phyloP scores from a whole-genome alignment of 2,329 filamentous ascomycete genomes.

The Furcasterigmium furcatum region DNA sequence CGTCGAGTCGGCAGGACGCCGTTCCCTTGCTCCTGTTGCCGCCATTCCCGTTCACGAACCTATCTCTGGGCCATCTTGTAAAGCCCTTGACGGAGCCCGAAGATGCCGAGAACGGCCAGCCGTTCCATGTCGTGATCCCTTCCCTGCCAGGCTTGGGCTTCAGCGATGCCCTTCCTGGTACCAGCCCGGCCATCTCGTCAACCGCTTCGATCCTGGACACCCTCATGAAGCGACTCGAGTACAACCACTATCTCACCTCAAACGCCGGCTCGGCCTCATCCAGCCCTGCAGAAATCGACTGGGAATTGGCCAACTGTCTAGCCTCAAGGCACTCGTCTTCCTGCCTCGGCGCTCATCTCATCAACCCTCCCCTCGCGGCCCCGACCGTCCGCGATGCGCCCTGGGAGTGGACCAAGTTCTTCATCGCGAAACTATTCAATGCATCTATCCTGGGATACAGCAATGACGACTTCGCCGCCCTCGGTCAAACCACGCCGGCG shows the following conservation, averaged over 20 bases:
- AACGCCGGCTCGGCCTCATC: constrained; percentile 46
- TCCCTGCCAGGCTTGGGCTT: constrained; percentile 66
- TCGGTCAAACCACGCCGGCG: constrained; percentile 18
- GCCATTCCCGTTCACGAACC: constrained; percentile 62
- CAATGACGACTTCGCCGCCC: constrained; percentile 44
- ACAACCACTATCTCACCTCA: constrained; percentile 54
- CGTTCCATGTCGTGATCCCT: constrained; percentile 66
- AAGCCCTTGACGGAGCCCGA: constrained; percentile 51
- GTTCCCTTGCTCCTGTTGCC: constrained; percentile 64
- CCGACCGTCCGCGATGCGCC: constrained; percentile 43
- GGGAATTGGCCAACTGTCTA: constrained; percentile 43
- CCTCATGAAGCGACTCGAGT: constrained; percentile 59
- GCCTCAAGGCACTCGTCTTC: constrained; percentile 42
- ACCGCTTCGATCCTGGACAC: constrained; percentile 54
- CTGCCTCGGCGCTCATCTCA: constrained; percentile 59
- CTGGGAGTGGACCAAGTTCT: constrained; percentile 52
- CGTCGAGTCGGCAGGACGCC: constrained; percentile 48
- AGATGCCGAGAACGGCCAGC: constrained; percentile 36
- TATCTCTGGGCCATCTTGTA: constrained; percentile 56
- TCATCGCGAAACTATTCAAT: constrained; percentile 45
- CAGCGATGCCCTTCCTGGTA: constrained; percentile 56
- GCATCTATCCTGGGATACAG: constrained; percentile 54
- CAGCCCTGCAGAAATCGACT: constrained; percentile 48
- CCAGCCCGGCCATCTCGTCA: constrained; percentile 43
- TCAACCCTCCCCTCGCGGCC: constrained; percentile 50